These are phyloP conservation scores for Jaminaea rosea DNA, from an alignment of 1,284 basidiomycete genomes.

Conservation along the genomic window DNA sequence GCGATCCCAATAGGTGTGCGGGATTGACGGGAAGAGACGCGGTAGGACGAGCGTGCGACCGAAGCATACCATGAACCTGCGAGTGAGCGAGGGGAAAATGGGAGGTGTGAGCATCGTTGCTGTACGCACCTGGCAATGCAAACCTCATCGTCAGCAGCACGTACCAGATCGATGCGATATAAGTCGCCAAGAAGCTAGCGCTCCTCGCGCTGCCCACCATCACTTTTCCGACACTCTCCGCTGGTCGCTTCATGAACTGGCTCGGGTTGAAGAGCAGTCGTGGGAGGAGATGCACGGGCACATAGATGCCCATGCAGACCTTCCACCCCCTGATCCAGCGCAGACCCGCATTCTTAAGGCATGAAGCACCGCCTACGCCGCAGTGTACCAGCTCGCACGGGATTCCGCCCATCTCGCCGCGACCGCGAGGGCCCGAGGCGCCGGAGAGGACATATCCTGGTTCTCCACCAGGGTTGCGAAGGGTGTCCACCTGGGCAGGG, in stretches of 20 bases:
- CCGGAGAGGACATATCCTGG: constrained; percentile 24
- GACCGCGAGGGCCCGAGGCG: constrained; percentile 23
- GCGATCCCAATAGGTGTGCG: constrained; percentile 15
- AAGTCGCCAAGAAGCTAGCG: constrained; percentile 48
- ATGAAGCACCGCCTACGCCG: constrained; percentile 36
- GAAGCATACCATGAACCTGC: constrained; percentile 31
- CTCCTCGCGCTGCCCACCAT: constrained; percentile 41
- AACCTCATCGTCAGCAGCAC: no score
- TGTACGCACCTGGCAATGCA: no score
- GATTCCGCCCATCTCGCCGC: constrained; percentile 39
- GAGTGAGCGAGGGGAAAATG: background rate
- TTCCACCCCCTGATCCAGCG: constrained; percentile 44
- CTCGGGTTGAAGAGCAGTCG: constrained; percentile 43
- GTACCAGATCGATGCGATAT: constrained; percentile 45
- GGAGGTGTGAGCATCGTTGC: background rate
- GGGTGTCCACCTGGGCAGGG: background rate
- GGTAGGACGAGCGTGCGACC: constrained; percentile 23
- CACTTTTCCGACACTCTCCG: constrained; percentile 25
- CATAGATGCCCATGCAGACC: constrained; percentile 46
- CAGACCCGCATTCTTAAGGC: constrained; percentile 42
- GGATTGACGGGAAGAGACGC: constrained; percentile 21
- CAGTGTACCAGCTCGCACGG: constrained; percentile 48
- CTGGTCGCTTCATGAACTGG: constrained; percentile 22
- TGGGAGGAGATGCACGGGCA: constrained; percentile 49
- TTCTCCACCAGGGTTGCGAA: background rate